Evolutionary conservation across 306 rosid genomes (phyloP).

Genomic region (Dryas octopetala): DNA sequence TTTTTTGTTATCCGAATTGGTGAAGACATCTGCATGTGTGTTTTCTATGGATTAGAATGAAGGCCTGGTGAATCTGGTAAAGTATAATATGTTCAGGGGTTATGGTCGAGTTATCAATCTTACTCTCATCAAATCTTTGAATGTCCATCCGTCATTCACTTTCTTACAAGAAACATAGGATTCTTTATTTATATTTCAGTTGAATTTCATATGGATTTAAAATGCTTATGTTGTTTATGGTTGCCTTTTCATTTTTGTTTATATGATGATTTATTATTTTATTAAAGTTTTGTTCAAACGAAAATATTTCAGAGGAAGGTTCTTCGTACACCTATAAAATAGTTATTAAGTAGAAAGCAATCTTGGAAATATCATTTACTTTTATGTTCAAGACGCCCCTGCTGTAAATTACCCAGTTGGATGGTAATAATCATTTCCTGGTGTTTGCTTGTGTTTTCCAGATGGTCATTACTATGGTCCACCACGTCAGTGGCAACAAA

Average conservation of each 20-base stretch:
- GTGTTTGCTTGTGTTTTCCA: conserved; percentile 34
- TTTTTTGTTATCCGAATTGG: not conserved
- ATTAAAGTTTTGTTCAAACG: not conserved
- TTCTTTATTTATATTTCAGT: not conserved
- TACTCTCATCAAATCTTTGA: not conserved
- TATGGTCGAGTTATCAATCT: not conserved
- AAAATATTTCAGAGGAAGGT: conserved; percentile 1
- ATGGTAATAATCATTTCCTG: not conserved
- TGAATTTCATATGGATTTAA: not conserved
- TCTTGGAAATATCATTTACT: too few species aligned
- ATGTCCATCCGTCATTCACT: not conserved
- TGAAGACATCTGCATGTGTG: not conserved
- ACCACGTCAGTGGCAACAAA: conserved; percentile 60
- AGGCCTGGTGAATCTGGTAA: not conserved
- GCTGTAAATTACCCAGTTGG: not conserved
- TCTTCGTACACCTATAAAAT: not conserved
- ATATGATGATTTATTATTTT: not conserved
- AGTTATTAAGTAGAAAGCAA: too few species aligned
- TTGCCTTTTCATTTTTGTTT: not conserved
- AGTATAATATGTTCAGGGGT: not conserved
- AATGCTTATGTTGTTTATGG: not conserved
- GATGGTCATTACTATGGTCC: conserved; percentile 64
- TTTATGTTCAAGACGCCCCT: not conserved
- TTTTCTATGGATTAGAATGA: not conserved
- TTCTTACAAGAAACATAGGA: not conserved